phyloP scores from a whole-genome alignment of 257 asterid species.

The Thymus quinquecostatus region DNA sequence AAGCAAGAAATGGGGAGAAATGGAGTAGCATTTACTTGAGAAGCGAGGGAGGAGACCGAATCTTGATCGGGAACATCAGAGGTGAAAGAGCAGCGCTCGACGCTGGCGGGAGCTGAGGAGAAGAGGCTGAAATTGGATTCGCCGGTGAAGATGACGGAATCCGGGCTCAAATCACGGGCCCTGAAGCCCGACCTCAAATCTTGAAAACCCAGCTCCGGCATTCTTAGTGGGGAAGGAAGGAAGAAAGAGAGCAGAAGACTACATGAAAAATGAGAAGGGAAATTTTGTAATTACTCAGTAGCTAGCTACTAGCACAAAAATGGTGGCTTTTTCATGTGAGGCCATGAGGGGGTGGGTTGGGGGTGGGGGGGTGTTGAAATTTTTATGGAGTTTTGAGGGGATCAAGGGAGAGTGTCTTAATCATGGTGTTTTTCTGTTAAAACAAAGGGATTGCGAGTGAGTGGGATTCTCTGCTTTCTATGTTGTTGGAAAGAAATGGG shows the following conservation, averaged over 20 bases:
- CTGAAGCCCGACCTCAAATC: conserved; percentile 58
- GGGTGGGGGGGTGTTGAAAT: conserved; percentile 17
- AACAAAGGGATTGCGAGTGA: no score
- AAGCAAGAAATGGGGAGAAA: not conserved
- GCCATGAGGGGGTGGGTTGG: conserved; percentile 4
- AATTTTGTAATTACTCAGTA: conserved; percentile 20
- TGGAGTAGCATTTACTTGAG: conserved; percentile 49
- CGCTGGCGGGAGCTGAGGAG: conserved; percentile 91
- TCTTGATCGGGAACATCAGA: conserved; percentile 79
- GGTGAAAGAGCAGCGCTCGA: conserved; percentile 89
- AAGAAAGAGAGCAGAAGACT: conserved; percentile 14
- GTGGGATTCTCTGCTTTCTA: no score
- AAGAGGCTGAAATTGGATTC: conserved; percentile 86
- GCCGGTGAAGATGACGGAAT: conserved; percentile 71
- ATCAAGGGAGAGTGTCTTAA: conserved; percentile 46
- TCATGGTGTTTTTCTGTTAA: conserved; percentile 24
- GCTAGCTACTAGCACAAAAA: conserved; percentile 18
- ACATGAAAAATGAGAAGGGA: conserved; percentile 36
- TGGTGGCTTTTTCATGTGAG: conserved; percentile 37
- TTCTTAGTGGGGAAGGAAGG: conserved; percentile 30
- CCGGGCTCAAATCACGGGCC: conserved; percentile 81
- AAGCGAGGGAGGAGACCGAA: conserved; percentile 49
- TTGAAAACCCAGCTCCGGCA: conserved; percentile 57
- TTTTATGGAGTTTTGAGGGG: conserved; percentile 39
- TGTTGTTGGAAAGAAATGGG: no score